Base-by-base conservation (phyloP, 2,329 filamentous ascomycete genomes). In the Conoideocrella luteorostrata region DNA sequence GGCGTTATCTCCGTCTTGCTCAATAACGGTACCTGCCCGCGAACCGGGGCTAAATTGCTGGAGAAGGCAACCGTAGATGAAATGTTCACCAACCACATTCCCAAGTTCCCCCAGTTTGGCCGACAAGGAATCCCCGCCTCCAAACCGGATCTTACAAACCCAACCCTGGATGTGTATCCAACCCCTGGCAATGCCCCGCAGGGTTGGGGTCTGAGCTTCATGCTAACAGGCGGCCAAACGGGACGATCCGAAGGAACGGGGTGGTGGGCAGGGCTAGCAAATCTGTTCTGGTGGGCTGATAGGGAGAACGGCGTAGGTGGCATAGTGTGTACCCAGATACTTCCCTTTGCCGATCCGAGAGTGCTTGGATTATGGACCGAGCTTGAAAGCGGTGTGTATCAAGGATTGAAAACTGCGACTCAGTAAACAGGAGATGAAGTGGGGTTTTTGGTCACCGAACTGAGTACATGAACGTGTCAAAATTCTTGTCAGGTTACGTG, bases 51-150 rank as follows among this genome's bases (percentile, higher is more conserved):
- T 0, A 65, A 68, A 41, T 71, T 87, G 24, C 66, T 87, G 6
- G 63, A 68, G 17, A 66, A 70, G 13, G 64, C 70, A 23, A 84
- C 80, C 0, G 74, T 87, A 0, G 69, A 80, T 11, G 60, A 74
- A 24, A 82, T 86, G 77, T 85, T 80, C 58, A 66, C 65, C 45
- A 85, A 86, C 56, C 80, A 81, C 49, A 72, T 83, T 40, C 68
- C 74, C 0, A 47, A 71, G 1, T 69, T 74, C 38, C 77, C 78
- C 1, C 54, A 80, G 48, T 78, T 76, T 44, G 67, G 67, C 2
- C 65, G 72, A 1, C 62, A 67, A 46, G 52, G 54, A 3, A 64
- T 77, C 2, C 57, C 69, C 0, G 66, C 68, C 2, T 62, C 72
- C 1, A 77, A 77, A 48, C 69, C 70, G 0, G 62, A 71, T 12